These are phyloP conservation scores for Cicer chorassanicum DNA, from an alignment of 306 rosid species.

Conservation along the genomic window DNA sequence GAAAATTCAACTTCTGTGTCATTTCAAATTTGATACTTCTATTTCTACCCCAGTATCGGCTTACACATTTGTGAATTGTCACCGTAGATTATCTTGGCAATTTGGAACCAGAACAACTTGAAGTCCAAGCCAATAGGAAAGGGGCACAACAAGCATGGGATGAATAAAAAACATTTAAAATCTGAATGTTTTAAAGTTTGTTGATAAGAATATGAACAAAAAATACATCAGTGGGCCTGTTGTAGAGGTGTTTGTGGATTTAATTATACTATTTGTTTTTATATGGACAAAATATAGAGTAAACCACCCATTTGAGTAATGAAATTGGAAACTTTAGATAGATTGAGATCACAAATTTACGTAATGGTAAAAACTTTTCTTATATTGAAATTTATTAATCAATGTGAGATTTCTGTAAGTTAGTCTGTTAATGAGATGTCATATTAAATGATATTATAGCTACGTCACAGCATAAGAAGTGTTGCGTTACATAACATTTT, in stretches of 20 bases:
- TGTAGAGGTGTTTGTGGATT: conserved; percentile 1
- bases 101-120: background rate
- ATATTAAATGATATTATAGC: no score
- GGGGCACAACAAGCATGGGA: conserved; percentile 6
- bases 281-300: background rate
- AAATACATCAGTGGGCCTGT: background rate
- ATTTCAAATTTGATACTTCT: background rate
- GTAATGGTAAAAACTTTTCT: no score
- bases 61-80: background rate
- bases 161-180: background rate
- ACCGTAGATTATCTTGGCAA: background rate
- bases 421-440: no score
- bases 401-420: no score
- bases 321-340: no score
- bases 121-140: conserved; percentile 2
- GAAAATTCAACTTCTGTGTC: background rate
- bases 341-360: no score
- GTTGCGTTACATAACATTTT: no score
- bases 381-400: no score
- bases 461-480: no score
- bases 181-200: background rate
- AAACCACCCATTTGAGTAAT: no score
- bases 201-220: background rate
- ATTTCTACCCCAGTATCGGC: background rate
- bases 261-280: background rate